Base-by-base conservation (phyloP, 805 yeast genomes). In the Candida montana region DNA sequence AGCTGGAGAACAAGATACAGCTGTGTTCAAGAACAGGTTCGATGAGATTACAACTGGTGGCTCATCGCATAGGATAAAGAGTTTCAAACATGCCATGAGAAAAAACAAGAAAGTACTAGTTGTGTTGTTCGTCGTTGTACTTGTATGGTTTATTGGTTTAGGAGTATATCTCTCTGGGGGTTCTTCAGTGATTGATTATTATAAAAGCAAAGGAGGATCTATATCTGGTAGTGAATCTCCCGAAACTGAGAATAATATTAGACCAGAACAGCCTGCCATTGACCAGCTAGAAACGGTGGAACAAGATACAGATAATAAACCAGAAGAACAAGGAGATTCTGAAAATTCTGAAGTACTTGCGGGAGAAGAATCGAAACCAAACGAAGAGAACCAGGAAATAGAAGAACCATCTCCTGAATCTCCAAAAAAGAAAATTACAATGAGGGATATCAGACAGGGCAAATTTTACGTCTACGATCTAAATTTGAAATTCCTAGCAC, bases 371-470 rank as follows among this genome's bases (percentile, higher is more conserved):
- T 10, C 11, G 11, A 27, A 20, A 10, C 7, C 32, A 5, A 31
- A 31, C n/a, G 10, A 31, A 13, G 15, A 31, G 18, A 32, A 19
- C 17, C 26, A 10, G 5, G 29, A 21, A 15, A 20, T 9, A 7
- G 18, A 35, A 20, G 11, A 23, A 13, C 31, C 35, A 5, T 16
- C 32, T 9, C 23, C 34, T 17, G 17, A 13, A 26, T 32, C 43
- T 17, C 32, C 23, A 20, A 40, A 36, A 21, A 35, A 31, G 11
- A 41, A 44, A 33, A 32, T 57, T 9, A 40, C 53, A 3, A 44
- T 57, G 51, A 39, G 36, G 2, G 60, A 49, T 16, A 26, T 55
- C 7, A 48, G 51, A 41, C 15, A 39, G 8, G 54, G 57, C 2
- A 35, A 33, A 3, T 50, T 57, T 5, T 36, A 38, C 12, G 49